Conservation (phyloP, 192 early-diverging fungal genomes). For the Dissophora globulifera region DNA sequence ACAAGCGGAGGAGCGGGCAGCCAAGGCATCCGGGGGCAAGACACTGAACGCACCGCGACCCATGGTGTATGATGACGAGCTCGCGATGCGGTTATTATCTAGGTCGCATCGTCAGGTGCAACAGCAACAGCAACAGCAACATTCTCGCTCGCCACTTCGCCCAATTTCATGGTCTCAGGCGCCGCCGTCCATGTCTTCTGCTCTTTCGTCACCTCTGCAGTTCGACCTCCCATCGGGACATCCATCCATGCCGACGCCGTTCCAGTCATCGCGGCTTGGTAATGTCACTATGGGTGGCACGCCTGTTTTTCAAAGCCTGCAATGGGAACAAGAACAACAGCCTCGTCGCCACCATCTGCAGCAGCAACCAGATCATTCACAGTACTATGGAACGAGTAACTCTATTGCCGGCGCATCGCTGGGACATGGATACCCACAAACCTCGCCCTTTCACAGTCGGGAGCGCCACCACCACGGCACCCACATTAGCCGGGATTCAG, state of each 20-base stretch:
- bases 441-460: no score
- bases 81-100: conserved; percentile 1
- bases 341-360: no score
- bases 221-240: not conserved
- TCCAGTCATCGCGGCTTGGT: not conserved
- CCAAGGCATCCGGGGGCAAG: not conserved
- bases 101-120: not conserved
- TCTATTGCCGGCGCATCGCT: no score
- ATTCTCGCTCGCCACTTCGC: not conserved
- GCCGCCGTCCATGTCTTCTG: not conserved
- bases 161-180: not conserved
- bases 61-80: conserved; percentile 3
- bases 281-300: no score
- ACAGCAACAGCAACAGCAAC: not conserved
- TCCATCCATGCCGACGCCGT: not conserved
- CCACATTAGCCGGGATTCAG: no score
- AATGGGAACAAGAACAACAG: not conserved
- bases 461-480: no score
- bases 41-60: not conserved
- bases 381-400: no score
- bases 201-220: not conserved
- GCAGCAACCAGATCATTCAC: no score
- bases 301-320: no score
- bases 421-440: no score
- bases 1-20: conserved; percentile 12